Evolutionary conservation across 768 basidiomycete genomes (phyloP).

Genomic region (Leucocoprinus leucothites): DNA sequence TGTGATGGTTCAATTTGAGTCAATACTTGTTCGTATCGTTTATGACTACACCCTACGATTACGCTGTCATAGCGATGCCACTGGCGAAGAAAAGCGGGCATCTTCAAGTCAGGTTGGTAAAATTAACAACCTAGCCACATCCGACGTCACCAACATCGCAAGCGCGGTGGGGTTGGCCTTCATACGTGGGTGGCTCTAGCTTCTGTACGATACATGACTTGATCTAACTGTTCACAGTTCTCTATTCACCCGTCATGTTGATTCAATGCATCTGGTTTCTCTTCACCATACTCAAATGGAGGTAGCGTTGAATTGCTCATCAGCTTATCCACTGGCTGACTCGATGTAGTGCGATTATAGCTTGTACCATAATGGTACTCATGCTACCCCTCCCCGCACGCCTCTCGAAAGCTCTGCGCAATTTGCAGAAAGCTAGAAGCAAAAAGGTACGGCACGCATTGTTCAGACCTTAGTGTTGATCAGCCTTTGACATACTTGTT

Average conservation of each 20-base stretch:
- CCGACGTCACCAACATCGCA: conserved; percentile 45
- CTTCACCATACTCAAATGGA: conserved; percentile 44
- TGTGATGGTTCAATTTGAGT: conserved; percentile 5
- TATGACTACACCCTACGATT: conserved; percentile 10
- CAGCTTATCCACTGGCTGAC: not conserved
- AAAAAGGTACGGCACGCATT: conserved; percentile 28
- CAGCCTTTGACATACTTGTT: not conserved
- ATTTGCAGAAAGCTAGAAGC: conserved; percentile 46
- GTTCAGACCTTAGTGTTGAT: too few relatives aligned
- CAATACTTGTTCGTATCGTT: conserved; percentile 31
- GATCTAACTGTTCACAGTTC: conserved; percentile 16
- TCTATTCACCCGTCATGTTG: conserved; percentile 41
- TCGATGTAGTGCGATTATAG: not conserved
- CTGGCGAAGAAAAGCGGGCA: conserved; percentile 15
- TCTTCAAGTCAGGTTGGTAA: conserved; percentile 61
- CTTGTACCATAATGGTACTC: not conserved
- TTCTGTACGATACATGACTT: not conserved
- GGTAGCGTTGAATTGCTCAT: conserved; percentile 19
- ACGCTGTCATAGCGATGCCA: conserved; percentile 3
- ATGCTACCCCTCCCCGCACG: not conserved
- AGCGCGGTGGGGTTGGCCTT: conserved; percentile 26
- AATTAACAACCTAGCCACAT: conserved; percentile 74
- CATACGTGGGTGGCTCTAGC: conserved; percentile 15
- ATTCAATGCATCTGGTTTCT: conserved; percentile 39
- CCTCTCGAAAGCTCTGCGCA: not conserved